Percentiles rank a stretch among this genome's conserved stretches.
These are phyloP conservation scores for Plasmodiophora brassicae DNA, from an alignment of 208 protist species.

Conservation along the genomic window DNA sequence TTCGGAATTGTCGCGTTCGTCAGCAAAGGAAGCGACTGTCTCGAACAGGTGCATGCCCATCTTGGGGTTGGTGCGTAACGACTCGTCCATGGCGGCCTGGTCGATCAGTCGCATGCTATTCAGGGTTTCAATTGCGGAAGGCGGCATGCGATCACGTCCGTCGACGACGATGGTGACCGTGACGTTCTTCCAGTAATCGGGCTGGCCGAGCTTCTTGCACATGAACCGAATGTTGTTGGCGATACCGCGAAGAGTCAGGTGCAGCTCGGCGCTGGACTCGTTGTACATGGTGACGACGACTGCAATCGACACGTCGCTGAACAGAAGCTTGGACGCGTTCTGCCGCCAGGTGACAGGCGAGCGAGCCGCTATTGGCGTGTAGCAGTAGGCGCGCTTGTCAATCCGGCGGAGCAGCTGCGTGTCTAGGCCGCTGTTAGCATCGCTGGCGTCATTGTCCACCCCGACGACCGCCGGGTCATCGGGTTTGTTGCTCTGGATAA, in stretches of 20 bases:
- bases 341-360: not conserved
- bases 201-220: not conserved
- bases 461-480: too few relatives aligned
- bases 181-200: not conserved
- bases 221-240: not conserved
- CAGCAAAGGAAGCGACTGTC: not conserved
- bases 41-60: conserved; percentile 11
- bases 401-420: not conserved
- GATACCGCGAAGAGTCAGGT: not conserved
- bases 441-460: too few relatives aligned
- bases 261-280: not conserved
- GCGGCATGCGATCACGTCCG: not conserved
- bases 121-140: not conserved
- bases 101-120: not conserved
- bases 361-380: not conserved
- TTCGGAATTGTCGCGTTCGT: not conserved
- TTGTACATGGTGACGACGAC: conserved; percentile 32
- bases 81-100: not conserved
- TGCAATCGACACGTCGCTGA: not conserved
- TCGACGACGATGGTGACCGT: not conserved
- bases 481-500: too few relatives aligned
- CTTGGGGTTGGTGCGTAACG: not conserved
- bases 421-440: too few relatives aligned
- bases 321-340: not conserved
- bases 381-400: not conserved